Evolutionary conservation across 1,284 basidiomycete species (phyloP).

Genomic region (Boletus smithii): DNA sequence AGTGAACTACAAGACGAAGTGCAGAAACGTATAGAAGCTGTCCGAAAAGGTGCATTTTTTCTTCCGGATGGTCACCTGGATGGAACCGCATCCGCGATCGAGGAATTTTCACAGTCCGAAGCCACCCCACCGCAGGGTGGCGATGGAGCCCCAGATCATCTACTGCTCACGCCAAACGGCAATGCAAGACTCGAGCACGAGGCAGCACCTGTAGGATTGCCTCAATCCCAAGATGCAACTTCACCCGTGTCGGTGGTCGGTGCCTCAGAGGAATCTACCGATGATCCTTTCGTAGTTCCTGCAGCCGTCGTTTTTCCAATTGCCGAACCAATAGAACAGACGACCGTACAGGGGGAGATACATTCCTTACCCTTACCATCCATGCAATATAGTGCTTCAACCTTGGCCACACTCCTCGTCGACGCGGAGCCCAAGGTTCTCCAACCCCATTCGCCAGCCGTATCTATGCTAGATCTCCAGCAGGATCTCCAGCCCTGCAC

Average conservation of each 20-base stretch:
- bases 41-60: slow-evolving; percentile 7
- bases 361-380: background rate
- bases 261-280: slow-evolving; percentile 1
- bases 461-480: slow-evolving; percentile 19
- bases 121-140: background rate
- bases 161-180: background rate
- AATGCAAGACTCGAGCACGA: background rate
- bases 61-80: slow-evolving; percentile 36
- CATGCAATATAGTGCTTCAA: slow-evolving; percentile 6
- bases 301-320: background rate
- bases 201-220: background rate
- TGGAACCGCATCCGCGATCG: slow-evolving; percentile 19
- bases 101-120: background rate
- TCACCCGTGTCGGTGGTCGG: slow-evolving; percentile 2
- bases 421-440: slow-evolving; percentile 6
- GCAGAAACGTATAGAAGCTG: slow-evolving; percentile 47
- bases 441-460: slow-evolving; percentile 15
- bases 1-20: slow-evolving; percentile 67
- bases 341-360: background rate
- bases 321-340: background rate
- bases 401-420: slow-evolving; percentile 11
- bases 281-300: slow-evolving; percentile 12
- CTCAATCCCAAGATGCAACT: background rate
- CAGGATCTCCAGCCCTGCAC: background rate
- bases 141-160: background rate